Evolutionary conservation across 208 protist genomes (phyloP).

Genomic region (Cochliopodium minus): DNA sequence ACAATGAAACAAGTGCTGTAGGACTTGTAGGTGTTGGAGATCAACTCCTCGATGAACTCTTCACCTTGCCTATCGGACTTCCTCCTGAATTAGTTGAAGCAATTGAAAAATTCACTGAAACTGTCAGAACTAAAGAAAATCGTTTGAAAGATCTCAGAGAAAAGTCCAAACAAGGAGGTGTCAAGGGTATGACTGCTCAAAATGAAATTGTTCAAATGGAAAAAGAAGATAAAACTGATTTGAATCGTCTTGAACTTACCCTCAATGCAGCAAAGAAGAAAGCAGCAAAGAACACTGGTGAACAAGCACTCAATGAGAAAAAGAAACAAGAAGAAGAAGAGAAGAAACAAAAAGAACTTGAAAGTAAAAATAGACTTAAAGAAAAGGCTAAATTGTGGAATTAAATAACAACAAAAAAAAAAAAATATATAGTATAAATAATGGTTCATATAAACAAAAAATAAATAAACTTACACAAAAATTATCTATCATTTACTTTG

Average conservation of each 20-base stretch:
- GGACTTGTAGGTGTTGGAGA: conserved; percentile 21
- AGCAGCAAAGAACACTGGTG: not conserved
- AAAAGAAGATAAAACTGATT: not conserved
- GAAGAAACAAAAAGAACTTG: not conserved
- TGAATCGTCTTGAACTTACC: not conserved
- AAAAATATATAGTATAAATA: too few relatives aligned
- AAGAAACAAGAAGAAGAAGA: conserved; percentile 4
- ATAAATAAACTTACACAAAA: too few relatives aligned
- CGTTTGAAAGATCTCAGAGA: not conserved
- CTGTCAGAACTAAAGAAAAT: not conserved
- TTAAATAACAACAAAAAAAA: too few relatives aligned
- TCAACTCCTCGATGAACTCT: conserved; percentile 23
- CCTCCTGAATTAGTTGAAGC: not conserved
- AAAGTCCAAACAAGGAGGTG: not conserved
- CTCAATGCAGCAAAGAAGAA: not conserved
- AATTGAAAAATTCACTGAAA: conserved; percentile 22
- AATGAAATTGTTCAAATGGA: conserved; percentile 11
- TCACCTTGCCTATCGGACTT: conserved; percentile 20
- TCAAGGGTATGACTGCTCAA: not conserved
- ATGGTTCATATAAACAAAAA: too few relatives aligned
- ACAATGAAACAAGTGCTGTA: conserved; percentile 18
- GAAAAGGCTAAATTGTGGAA: not conserved
- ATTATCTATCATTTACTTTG: too few relatives aligned
- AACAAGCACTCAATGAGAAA: not conserved
- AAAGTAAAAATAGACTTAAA: not conserved